Evolutionary conservation across 192 early-diverging fungal genomes (phyloP), one percentile per base, ranked within the genome.

Genomic region (Backusella sp.): DNA sequence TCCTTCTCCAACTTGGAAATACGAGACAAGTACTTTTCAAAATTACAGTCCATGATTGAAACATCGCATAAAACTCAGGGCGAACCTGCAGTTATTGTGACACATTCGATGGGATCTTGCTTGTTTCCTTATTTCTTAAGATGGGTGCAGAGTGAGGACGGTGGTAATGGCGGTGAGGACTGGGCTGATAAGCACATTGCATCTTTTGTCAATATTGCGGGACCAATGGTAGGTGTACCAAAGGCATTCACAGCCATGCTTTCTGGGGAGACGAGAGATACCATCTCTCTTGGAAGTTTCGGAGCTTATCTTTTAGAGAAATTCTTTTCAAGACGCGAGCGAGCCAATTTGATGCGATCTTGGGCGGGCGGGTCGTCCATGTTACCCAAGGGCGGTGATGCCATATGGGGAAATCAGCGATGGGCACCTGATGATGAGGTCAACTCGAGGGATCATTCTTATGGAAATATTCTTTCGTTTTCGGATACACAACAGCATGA

Each of bases 241-340:
- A 96, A 96, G 77, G 92, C 92, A 3, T 74, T 93, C 52, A 87
- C 94, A 9, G 89, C 90, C 28, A 78, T 93, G 70, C 83, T 93
- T 4, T 92, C 92, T n/a, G 89, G 89, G 59, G 96, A 97, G 82
- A 94, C 91, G 69, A 85, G 92, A 34, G 95, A 97, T 74, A 96
- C 95, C 1, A 92, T 93, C 11, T 89, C 93, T 70, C 84, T 94
- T 23, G 90, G 90, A 36, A 78, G 86, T 19, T 89, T 94, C 82
- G 93, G 89, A 49, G 86, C 90, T 36, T 92, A 93, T 81, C 71
- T 94, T 15, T 80, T 96, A 26, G 95, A 97, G 74, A 90, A 90
- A 42, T 94, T 97, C 80, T 95, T 97, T 84, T 90, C 89, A 39
- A 85, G 89, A 56, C 81, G 85, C 19, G 94, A 96, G 74, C 84